A percentile compares a stretch with the other conserved stretches of the same genome.
phyloP scores from a whole-genome alignment of 2,329 filamentous ascomycete genomes.

The Microdochium nivale region DNA sequence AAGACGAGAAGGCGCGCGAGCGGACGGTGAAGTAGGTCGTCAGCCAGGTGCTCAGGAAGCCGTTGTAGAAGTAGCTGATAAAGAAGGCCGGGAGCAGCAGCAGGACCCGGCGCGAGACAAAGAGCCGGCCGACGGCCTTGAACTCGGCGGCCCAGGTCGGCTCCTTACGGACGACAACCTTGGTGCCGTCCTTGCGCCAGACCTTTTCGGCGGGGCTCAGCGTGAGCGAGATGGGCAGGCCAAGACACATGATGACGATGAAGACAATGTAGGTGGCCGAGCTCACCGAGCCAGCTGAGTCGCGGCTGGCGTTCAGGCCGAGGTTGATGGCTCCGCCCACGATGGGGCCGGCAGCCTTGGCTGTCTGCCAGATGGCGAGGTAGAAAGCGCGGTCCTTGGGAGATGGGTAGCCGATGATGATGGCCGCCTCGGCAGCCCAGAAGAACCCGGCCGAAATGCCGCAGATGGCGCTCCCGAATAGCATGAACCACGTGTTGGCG shows the following conservation, averaged over 20 bases:
- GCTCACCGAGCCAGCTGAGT: slow-evolving; percentile 11
- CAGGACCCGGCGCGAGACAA: slow-evolving; percentile 17
- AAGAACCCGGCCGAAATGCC: slow-evolving; percentile 57
- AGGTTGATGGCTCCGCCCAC: slow-evolving; percentile 42
- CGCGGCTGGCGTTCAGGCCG: slow-evolving; percentile 28
- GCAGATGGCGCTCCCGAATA: slow-evolving; percentile 53
- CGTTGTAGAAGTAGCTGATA: slow-evolving; percentile 25
- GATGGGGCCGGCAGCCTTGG: slow-evolving; percentile 31
- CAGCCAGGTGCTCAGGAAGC: slow-evolving; percentile 19
- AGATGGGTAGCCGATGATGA: slow-evolving; percentile 56
- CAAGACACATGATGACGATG: slow-evolving; percentile 8
- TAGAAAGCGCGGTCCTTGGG: slow-evolving; percentile 49
- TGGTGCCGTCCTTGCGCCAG: slow-evolving; percentile 19
- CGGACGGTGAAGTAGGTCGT: slow-evolving; percentile 23
- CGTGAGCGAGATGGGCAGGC: slow-evolving; percentile 13
- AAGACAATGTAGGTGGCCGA: slow-evolving; percentile 15
- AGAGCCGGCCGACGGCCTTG: slow-evolving; percentile 14
- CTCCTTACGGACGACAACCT: slow-evolving; percentile 14
- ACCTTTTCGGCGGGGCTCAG: slow-evolving; percentile 21
- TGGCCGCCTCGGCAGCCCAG: slow-evolving; percentile 61
- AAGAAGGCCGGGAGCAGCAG: slow-evolving; percentile 23
- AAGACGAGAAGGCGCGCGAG: slow-evolving; percentile 21
- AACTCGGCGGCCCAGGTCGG: slow-evolving; percentile 18
- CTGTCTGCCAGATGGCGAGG: slow-evolving; percentile 40
- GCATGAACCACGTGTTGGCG: slow-evolving; percentile 52